Conservation (phyloP, 768 basidiomycete genomes). For the Pulveroboletus ravenelii region DNA sequence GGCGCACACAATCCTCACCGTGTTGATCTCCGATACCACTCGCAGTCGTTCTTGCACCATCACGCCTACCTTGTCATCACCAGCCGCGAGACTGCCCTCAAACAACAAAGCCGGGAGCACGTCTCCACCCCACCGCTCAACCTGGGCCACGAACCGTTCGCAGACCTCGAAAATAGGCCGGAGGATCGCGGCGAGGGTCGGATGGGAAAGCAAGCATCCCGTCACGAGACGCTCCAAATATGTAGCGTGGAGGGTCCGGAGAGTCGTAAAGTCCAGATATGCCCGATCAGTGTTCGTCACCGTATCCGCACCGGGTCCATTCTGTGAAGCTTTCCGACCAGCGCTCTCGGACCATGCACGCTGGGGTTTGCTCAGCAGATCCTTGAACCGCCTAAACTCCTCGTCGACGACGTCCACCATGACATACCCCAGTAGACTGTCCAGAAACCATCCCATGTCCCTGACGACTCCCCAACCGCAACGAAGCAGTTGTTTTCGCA, state of each 20-base stretch:
- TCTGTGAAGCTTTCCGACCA: slow-evolving; percentile 8
- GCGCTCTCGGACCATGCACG: slow-evolving; percentile 20
- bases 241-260: slow-evolving; percentile 75
- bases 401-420: slow-evolving; percentile 89
- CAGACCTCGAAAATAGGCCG: slow-evolving; percentile 77
- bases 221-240: slow-evolving; percentile 77
- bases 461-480: slow-evolving; percentile 84
- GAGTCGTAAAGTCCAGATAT: slow-evolving; percentile 77
- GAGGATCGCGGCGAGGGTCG: slow-evolving; percentile 54
- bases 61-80: slow-evolving; percentile 56
- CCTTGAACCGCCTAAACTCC: slow-evolving; percentile 72
- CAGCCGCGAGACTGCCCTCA: slow-evolving; percentile 64
- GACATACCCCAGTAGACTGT: slow-evolving; percentile 75
- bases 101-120: slow-evolving; percentile 78
- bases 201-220: slow-evolving; percentile 73
- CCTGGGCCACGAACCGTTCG: slow-evolving; percentile 80
- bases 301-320: slow-evolving; percentile 12
- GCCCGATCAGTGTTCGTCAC: slow-evolving; percentile 24
- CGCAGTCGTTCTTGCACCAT: slow-evolving; percentile 68
- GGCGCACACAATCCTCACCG: slow-evolving; percentile 41
- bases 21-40: slow-evolving; percentile 71
- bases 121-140: slow-evolving; percentile 92
- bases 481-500: slow-evolving; percentile 60
- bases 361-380: slow-evolving; percentile 38
- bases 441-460: slow-evolving; percentile 90